Evolutionary conservation across 495 filamentous ascomycete genomes (phyloP), one percentile per base, ranked within the genome.

Genomic region (Parachaetomium inaequale): DNA sequence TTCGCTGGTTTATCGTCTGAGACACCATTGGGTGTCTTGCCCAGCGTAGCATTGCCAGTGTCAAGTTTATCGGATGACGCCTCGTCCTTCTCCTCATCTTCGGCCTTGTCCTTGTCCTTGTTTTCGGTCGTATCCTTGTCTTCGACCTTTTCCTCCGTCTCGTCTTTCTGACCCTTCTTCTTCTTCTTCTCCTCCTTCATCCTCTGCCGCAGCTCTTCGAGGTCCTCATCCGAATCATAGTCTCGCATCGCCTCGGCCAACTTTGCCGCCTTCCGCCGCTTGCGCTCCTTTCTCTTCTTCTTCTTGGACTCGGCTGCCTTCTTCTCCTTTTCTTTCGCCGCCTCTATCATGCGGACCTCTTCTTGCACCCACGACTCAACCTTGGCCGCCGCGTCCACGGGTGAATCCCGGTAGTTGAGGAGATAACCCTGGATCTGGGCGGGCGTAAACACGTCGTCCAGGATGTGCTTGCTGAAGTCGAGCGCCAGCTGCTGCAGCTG

Each of bases 371-470:
- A 89, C 0, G 60, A 55, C 3, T 66, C 66, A 0, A 81, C 77
- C 17, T 77, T 69, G 6, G 67, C 67, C 21, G 82, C 67, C 1
- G 86, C 85, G 34, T 72, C 66, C n/a, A 69, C 56, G 7, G 86
- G 82, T 12, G 76, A 75, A 14, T 82, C 78, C 32, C 83, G 80
- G 66, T 83, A 72, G 19, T 77, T 77, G 45, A 88, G 78, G 10
- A 90, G 73, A 63, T 79, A 88, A 0, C 81, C 84, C 68, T 90
- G 87, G n/a, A 91, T 71, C 59, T 89, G 84, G 11, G 87, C 87
- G 14, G 87, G 86, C 0, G 85, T 87, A 59, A 89, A 84, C 23
- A 75, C 75, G 31, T 78, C 64, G 3, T 80, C 76, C 0, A 85
- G 86, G 19, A 88, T 72, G 5, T 73, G 67, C 7, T 66, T 64